Percentiles rank a stretch among this genome's conserved stretches.
These are phyloP conservation scores for Leccinum boreale DNA, from an alignment of 768 basidiomycete species.

Conservation along the genomic window DNA sequence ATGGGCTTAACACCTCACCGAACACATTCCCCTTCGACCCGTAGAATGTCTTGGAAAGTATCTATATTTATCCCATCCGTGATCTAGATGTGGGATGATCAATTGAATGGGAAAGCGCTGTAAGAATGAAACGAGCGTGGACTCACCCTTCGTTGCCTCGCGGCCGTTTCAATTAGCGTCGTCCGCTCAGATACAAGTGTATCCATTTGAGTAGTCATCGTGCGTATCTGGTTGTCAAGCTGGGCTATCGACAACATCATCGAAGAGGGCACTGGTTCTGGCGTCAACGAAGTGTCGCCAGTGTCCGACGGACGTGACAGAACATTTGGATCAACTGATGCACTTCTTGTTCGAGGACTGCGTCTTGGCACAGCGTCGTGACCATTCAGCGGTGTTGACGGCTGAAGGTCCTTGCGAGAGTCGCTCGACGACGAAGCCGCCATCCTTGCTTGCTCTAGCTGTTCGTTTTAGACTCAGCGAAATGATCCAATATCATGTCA, in stretches of 20 bases:
- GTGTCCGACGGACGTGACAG: conserved; percentile 4
- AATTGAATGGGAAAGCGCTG: neutral
- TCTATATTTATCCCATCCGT: conserved; percentile 15
- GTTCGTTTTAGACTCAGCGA: neutral
- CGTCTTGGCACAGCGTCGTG: neutral
- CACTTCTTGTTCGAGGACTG: conserved; percentile 19
- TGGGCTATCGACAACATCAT: conserved; percentile 22
- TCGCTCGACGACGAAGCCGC: neutral
- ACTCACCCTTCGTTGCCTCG: conserved; percentile 24
- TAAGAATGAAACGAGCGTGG: neutral
- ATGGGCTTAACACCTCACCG: conserved; percentile 21
- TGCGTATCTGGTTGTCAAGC: conserved; percentile 37
- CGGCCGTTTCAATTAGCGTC: conserved; percentile 22
- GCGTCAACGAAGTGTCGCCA: neutral
- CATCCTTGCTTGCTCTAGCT: conserved; percentile 24
- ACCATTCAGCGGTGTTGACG: neutral
- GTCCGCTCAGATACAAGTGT: conserved; percentile 38
- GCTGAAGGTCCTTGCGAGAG: neutral
- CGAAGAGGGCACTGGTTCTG: conserved; percentile 1
- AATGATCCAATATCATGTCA: neutral
- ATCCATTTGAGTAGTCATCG: conserved; percentile 35
- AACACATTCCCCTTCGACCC: conserved; percentile 35
- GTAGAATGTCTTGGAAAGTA: conserved; percentile 23
- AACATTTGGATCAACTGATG: conserved; percentile 18
- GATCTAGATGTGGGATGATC: conserved; percentile 3